Percentiles rank a stretch among this genome's conserved stretches.
phyloP scores from a whole-genome alignment of 352 stramenopile species.

The Phytophthora citrophthora region DNA sequence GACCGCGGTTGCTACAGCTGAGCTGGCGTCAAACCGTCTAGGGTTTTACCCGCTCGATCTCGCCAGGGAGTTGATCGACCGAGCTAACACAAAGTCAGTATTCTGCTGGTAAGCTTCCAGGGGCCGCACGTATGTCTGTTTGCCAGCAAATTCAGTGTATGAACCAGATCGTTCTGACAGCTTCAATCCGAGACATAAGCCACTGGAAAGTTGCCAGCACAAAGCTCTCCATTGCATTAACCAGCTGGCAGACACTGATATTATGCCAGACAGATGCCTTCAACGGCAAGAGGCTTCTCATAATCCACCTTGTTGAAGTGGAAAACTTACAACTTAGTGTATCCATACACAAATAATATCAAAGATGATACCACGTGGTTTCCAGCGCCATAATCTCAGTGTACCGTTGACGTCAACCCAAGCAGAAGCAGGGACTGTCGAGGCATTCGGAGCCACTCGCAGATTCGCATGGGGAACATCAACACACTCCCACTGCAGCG shows the following conservation, averaged over 20 bases:
- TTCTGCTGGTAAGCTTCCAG: constrained; percentile 11
- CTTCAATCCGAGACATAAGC: constrained; percentile 16
- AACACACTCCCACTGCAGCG: constrained; percentile 12
- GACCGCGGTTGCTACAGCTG: constrained; percentile 1
- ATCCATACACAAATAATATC: constrained; percentile 52
- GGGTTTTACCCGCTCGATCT: constrained; percentile 2
- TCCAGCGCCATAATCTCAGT: too few species aligned
- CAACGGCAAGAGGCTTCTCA: neutral
- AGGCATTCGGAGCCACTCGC: constrained; percentile 20
- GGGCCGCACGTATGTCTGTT: constrained; percentile 1
- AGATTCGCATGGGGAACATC: constrained; percentile 27
- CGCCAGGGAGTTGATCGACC: constrained; percentile 14
- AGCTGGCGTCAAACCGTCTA: constrained; percentile 3
- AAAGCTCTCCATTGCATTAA: constrained; percentile 16
- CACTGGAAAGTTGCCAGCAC: constrained; percentile 1
- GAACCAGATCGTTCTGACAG: neutral
- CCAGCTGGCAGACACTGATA: constrained; percentile 1
- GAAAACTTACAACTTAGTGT: constrained; percentile 43
- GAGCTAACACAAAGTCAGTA: constrained; percentile 15
- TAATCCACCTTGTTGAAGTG: constrained; percentile 4
- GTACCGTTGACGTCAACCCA: constrained; percentile 30
- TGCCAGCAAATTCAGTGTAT: neutral
- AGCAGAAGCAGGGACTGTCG: constrained; percentile 1
- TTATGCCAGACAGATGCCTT: constrained; percentile 1
- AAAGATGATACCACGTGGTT: constrained; percentile 29